Percentiles rank a stretch among this genome's conserved stretches.
Conservation (phyloP, 2,329 filamentous ascomycete species). For the Penicillium sp. region DNA sequence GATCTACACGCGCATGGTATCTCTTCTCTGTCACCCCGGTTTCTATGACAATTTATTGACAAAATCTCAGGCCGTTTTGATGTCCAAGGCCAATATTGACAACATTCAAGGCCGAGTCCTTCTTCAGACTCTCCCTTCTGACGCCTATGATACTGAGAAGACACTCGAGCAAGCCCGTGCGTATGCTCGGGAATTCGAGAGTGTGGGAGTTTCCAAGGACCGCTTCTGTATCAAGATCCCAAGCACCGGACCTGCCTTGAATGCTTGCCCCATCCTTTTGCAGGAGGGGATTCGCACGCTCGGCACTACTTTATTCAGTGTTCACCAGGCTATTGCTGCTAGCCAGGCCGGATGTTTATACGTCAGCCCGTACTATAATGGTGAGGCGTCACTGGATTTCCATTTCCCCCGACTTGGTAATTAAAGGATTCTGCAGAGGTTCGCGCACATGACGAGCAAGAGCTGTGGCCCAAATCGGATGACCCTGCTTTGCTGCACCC, state of each 20-base stretch:
- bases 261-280: conserved; percentile 46
- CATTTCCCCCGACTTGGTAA: neutral
- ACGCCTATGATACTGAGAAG: conserved; percentile 48
- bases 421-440: conserved; percentile 35
- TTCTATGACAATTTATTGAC: neutral
- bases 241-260: conserved; percentile 50
- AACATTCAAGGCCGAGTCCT: conserved; percentile 51
- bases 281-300: conserved; percentile 51
- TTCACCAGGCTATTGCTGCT: conserved; percentile 52
- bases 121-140: conserved; percentile 50
- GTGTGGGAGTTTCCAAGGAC: conserved; percentile 47
- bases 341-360: conserved; percentile 52
- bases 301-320: conserved; percentile 50
- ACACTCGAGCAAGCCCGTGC: conserved; percentile 50
- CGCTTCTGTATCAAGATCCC: conserved; percentile 56
- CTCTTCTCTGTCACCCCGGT: neutral
- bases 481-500: conserved; percentile 52
- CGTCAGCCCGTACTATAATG: conserved; percentile 55
- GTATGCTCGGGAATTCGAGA: conserved; percentile 50
- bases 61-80: conserved; percentile 41
- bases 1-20: conserved; percentile 51
- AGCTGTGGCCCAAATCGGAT: conserved; percentile 49
- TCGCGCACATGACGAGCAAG: conserved; percentile 44
- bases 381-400: conserved; percentile 22
- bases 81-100: conserved; percentile 51